Conservation (phyloP, 148 eudicot species). For the Persicaria tinctoria region DNA sequence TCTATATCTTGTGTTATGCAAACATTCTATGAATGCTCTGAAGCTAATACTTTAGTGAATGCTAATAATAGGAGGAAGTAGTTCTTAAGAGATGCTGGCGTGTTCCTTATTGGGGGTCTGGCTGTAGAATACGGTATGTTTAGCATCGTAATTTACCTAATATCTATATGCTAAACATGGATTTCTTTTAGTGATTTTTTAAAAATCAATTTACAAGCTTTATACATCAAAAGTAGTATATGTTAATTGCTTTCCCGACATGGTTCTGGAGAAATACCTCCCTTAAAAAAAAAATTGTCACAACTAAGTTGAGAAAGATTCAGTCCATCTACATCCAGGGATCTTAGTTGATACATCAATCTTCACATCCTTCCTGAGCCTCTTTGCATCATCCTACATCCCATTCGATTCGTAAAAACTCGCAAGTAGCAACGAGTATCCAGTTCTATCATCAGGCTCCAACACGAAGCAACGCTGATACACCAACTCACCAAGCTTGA, state of each 20-base stretch:
- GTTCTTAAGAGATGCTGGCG: conserved; percentile 99
- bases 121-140: conserved; percentile 75
- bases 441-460: conserved; percentile 55
- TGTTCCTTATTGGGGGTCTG: conserved; percentile 95
- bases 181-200: no score
- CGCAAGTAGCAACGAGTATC: conserved; percentile 63
- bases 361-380: conserved; percentile 35
- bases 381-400: conserved; percentile 76
- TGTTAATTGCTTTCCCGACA: no score
- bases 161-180: neutral
- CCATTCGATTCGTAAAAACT: conserved; percentile 57
- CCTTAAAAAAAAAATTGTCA: no score
- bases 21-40: neutral
- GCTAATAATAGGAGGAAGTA: conserved; percentile 72
- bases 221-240: no score
- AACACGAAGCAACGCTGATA: conserved; percentile 59
- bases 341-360: conserved; percentile 34
- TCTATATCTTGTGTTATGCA: neutral
- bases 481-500: conserved; percentile 69
- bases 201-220: no score
- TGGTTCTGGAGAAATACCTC: no score
- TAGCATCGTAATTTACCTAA: neutral
- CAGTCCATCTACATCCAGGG: conserved; percentile 73
- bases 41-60: conserved; percentile 9
- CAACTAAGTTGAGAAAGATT: conserved; percentile 7